A percentile compares a stretch with the other conserved stretches of the same genome.
phyloP scores from a whole-genome alignment of 2,329 filamentous ascomycete species.

The Onygenales sp. region DNA sequence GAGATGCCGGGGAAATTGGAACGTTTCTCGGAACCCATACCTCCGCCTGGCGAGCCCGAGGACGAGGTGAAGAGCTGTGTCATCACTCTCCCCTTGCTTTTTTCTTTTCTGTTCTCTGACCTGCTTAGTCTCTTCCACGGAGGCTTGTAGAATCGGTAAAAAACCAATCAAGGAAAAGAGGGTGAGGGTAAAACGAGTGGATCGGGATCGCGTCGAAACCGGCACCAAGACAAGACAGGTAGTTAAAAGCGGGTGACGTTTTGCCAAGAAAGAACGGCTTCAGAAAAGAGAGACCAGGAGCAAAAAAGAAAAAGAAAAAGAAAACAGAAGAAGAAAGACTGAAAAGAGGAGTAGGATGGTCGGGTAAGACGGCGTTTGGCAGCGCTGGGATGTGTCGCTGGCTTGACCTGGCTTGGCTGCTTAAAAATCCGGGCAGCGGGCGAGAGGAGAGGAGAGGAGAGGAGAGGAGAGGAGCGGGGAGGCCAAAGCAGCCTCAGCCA shows the following conservation, averaged over 20 bases:
- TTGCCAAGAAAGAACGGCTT: too few species aligned
- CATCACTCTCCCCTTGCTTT: slow-evolving; percentile 18
- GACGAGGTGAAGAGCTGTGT: slow-evolving; percentile 35
- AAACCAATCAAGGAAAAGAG: too few species aligned
- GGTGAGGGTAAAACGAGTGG: too few species aligned
- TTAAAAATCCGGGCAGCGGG: not conserved
- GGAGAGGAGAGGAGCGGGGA: not conserved
- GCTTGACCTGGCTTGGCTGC: too few species aligned
- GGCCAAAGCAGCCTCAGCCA: slow-evolving; percentile 8
- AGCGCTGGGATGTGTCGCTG: too few species aligned
- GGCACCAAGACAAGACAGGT: too few species aligned
- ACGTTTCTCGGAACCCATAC: slow-evolving; percentile 32
- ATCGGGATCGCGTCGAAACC: too few species aligned
- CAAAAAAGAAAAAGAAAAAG: not conserved
- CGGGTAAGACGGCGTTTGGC: not conserved
- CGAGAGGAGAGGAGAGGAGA: not conserved
- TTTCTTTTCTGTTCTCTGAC: not conserved
- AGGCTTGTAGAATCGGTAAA: too few species aligned
- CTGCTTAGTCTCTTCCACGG: too few species aligned
- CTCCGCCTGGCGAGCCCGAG: slow-evolving; percentile 28
- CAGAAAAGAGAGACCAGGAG: not conserved
- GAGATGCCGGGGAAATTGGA: slow-evolving; percentile 37
- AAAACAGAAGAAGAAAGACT: not conserved
- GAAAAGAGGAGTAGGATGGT: not conserved
- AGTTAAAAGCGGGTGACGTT: too few species aligned